Conservation (phyloP, 306 rosid species). For the Gastrolobium bilobum region DNA sequence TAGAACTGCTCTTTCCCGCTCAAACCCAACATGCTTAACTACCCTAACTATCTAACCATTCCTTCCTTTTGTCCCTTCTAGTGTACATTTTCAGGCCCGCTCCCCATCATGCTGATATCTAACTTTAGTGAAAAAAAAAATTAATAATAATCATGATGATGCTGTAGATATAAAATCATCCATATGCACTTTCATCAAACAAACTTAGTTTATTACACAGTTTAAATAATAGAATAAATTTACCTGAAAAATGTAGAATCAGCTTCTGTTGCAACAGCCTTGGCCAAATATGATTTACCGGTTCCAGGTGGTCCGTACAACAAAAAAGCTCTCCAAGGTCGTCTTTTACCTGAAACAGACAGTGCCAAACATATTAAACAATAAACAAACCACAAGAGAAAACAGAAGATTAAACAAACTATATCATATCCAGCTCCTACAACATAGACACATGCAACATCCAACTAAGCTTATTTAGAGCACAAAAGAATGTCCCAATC, state of each 20-base stretch:
- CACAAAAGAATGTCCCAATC: not conserved
- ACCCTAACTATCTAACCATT: no score
- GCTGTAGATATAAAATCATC: constrained; percentile 8
- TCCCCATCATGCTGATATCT: no score
- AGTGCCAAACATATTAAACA: constrained; percentile 15
- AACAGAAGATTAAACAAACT: not conserved
- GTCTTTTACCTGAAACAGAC: constrained; percentile 81
- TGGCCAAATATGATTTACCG: constrained; percentile 98
- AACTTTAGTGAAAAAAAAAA: not conserved
- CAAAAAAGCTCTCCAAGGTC: constrained; percentile 97
- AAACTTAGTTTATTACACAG: constrained; percentile 1
- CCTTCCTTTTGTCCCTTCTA: no score
- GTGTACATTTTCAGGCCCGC: no score
- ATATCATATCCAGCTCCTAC: not conserved
- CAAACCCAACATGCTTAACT: no score
- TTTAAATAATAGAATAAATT: not conserved
- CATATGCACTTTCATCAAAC: not conserved
- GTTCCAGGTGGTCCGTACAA: constrained; percentile 99
- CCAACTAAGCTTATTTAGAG: not conserved
- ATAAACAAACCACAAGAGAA: not conserved
- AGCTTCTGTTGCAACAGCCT: constrained; percentile 99
- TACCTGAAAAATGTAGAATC: constrained; percentile 99
- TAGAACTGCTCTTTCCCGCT: no score
- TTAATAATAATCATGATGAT: not conserved
- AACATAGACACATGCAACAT: not conserved